Evolutionary conservation across 73 alveolate species (phyloP).

Genomic region (Paramecium tetraurelia): DNA sequence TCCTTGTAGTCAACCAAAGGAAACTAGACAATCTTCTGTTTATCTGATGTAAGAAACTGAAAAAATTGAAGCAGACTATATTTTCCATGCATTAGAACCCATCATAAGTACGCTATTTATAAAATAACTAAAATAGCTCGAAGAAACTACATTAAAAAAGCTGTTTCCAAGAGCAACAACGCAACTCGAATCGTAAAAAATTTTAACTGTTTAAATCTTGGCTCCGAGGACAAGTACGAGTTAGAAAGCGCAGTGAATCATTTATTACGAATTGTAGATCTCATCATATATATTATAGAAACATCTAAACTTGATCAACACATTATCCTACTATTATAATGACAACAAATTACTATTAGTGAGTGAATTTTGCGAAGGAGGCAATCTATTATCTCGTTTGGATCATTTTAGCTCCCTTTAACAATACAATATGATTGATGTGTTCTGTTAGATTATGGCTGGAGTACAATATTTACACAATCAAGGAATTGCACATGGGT

Average conservation of each 20-base stretch:
- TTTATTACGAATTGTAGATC: neutral
- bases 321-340: neutral
- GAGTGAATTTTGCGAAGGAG: constrained; percentile 22
- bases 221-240: neutral
- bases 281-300: neutral
- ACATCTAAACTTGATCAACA: neutral
- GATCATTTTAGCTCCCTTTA: neutral
- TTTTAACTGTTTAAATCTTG: neutral
- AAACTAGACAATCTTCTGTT: neutral
- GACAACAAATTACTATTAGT: neutral
- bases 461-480: neutral
- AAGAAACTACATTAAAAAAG: neutral
- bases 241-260: neutral
- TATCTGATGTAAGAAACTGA: neutral
- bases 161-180: neutral
- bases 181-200: neutral
- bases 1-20: neutral
- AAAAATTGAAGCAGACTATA: neutral
- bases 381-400: neutral
- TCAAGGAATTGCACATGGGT: constrained; percentile 21
- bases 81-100: neutral
- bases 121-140: neutral
- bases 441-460: constrained; percentile 7
- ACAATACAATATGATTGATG: neutral
- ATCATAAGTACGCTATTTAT: neutral